Conservation (phyloP, 768 basidiomycete genomes). For the Hemileccinum rubropunctum region DNA sequence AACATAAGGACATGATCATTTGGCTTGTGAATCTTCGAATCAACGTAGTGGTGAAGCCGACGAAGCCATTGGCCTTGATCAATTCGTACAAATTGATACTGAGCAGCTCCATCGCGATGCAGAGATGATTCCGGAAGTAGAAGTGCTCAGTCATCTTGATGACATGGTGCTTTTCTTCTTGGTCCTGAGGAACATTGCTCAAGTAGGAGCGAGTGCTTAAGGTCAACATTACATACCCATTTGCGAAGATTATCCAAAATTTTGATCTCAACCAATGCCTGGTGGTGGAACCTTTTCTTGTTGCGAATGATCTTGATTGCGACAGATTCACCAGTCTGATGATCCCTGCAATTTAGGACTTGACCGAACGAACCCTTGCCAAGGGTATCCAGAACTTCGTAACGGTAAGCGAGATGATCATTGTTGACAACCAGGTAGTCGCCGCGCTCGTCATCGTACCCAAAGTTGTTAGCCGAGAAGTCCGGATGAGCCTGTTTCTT, state of each 20-base stretch:
- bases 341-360: conserved; percentile 92
- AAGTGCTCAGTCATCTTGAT: conserved; percentile 99
- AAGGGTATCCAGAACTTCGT: conserved; percentile 87
- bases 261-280: conserved; percentile 98
- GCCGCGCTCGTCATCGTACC: conserved; percentile 97
- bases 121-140: conserved; percentile 95
- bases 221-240: conserved; percentile 69
- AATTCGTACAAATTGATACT: conserved; percentile 99
- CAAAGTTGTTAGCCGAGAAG: conserved; percentile 78
- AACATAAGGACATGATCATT: conserved; percentile 85
- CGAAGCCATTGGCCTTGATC: conserved; percentile 98
- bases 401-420: conserved; percentile 97
- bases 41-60: conserved; percentile 93
- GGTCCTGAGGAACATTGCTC: conserved; percentile 60
- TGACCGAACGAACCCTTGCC: conserved; percentile 99
- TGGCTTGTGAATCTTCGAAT: conserved; percentile 96
- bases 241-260: conserved; percentile 93
- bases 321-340: conserved; percentile 92
- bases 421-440: conserved; percentile 89
- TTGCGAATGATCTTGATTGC: conserved; percentile 99
- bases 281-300: conserved; percentile 98
- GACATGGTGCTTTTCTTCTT: conserved; percentile 95
- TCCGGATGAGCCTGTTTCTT: conserved; percentile 82
- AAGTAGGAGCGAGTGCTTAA: not conserved
- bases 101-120: conserved; percentile 96